A percentile compares a stretch with the other conserved stretches of the same genome.
Conservation (phyloP, 192 early-diverging fungal genomes). For the Rhizoclosmatium sp. region DNA sequence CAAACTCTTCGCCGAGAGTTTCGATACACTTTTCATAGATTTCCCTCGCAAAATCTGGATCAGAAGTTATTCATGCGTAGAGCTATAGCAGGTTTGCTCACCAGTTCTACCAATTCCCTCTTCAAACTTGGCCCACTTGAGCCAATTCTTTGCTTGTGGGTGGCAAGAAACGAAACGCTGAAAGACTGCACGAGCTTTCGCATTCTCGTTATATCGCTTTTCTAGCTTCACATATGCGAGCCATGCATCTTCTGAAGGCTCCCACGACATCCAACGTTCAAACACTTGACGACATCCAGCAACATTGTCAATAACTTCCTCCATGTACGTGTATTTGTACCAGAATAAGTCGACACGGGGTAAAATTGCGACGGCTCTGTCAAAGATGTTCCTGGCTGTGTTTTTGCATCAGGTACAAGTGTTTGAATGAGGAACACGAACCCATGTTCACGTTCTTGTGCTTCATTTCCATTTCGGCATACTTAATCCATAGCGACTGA, state of each 20-base stretch:
- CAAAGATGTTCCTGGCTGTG: conserved; percentile 91
- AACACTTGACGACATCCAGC: conserved; percentile 90
- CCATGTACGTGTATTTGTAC: conserved; percentile 99
- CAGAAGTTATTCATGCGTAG: background rate
- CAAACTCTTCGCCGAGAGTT: conserved; percentile 83
- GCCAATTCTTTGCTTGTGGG: conserved; percentile 94
- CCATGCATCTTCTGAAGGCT: conserved; percentile 93
- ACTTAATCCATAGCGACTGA: conserved; percentile 84
- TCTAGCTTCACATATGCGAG: conserved; percentile 95
- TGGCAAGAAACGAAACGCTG: conserved; percentile 88
- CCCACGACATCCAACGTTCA: conserved; percentile 99
- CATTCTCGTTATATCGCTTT: conserved; percentile 80
- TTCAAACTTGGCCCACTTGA: conserved; percentile 96
- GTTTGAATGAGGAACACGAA: background rate
- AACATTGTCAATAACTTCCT: conserved; percentile 93
- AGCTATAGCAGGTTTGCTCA: conserved; percentile 32
- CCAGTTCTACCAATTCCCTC: conserved; percentile 79
- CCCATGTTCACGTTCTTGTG: conserved; percentile 85
- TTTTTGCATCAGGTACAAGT: background rate
- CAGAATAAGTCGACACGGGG: conserved; percentile 75
- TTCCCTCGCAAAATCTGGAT: conserved; percentile 75
- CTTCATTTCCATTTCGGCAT: conserved; percentile 99
- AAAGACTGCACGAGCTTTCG: conserved; percentile 80
- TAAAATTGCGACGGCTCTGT: conserved; percentile 87
- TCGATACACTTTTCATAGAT: conserved; percentile 91